Evolutionary conservation across 345 rosid species (phyloP), one percentile per base, ranked within the genome.

Genomic region (Gossypium mustelinum): DNA sequence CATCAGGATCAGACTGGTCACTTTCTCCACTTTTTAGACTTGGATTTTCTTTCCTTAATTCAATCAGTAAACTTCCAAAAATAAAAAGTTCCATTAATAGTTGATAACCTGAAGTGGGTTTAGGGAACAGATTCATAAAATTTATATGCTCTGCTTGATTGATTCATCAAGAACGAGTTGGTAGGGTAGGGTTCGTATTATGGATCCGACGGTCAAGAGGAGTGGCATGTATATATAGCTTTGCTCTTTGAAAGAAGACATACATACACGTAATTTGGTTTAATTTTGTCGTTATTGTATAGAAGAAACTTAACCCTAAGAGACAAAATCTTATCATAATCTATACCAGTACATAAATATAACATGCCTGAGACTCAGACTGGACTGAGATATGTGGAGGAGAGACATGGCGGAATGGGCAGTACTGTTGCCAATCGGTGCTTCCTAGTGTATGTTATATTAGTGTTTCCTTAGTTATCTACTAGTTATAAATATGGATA

Each of bases 311-410:
- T 6, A 69, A 29, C 10, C 17, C 14, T 16, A 51, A 25, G 45
- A 52, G 73, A 69, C 73, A 70, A 34, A 45, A 70, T 70, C 60
- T 52, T 70, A 70, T 70, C 73, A 52, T 70, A 29, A 70, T 70
- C 60, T 52, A 69, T 51, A 17, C 18, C n/a, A n/a, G 58, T 7
- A 54, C 22, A 34, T 34, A 34, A 5, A 34, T 5, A 34, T 34
- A 34, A 34, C 41, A 34, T 34, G 7, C 7, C 41, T 34, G 41
- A 34, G 41, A 34, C 10, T 7, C 27, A 20, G 22, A 20, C 22
- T 20, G 22, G 48, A 41, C 68, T 12, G 69, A 17, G 48, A 64
- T 44, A 63, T 39, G 45, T 18, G 9, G 25, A 2, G 9, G n/a
- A 34, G 48, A 47, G 45, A 45, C 22, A 62, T 34, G 41, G 41